phyloP scores from a whole-genome alignment of 805 yeast genomes.

The Candida cerambycidarum region DNA sequence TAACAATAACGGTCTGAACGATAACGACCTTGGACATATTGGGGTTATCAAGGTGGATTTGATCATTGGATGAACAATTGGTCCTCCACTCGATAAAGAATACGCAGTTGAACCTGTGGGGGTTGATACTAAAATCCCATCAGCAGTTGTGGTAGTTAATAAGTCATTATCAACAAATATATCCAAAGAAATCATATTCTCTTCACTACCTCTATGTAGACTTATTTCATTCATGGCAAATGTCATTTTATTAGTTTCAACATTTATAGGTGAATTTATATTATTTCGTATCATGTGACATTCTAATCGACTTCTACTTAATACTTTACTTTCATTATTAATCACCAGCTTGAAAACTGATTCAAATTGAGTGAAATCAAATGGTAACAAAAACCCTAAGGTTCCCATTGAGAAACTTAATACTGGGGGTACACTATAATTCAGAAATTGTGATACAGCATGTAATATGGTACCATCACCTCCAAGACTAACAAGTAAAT shows the following conservation, averaged over 20 bases:
- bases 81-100: conserved; percentile 85
- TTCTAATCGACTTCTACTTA: conserved; percentile 76
- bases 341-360: conserved; percentile 66
- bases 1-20: conserved; percentile 84
- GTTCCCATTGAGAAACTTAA: conserved; percentile 89
- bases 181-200: conserved; percentile 80
- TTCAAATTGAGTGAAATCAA: conserved; percentile 64
- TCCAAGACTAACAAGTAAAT: conserved; percentile 83
- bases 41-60: conserved; percentile 83
- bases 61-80: conserved; percentile 87
- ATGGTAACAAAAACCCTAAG: conserved; percentile 84
- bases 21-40: conserved; percentile 85
- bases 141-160: conserved; percentile 87
- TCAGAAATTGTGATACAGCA: conserved; percentile 76
- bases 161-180: conserved; percentile 82
- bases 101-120: conserved; percentile 98
- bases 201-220: conserved; percentile 83
- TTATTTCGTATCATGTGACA: conserved; percentile 54
- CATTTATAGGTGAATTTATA: conserved; percentile 15
- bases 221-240: conserved; percentile 94
- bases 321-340: conserved; percentile 64
- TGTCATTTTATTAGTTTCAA: conserved; percentile 30
- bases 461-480: conserved; percentile 93
- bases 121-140: conserved; percentile 80
- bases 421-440: conserved; percentile 81